Base-by-base conservation (phyloP, 2,329 filamentous ascomycete species). In the Lasiodiplodia gonubiensis region DNA sequence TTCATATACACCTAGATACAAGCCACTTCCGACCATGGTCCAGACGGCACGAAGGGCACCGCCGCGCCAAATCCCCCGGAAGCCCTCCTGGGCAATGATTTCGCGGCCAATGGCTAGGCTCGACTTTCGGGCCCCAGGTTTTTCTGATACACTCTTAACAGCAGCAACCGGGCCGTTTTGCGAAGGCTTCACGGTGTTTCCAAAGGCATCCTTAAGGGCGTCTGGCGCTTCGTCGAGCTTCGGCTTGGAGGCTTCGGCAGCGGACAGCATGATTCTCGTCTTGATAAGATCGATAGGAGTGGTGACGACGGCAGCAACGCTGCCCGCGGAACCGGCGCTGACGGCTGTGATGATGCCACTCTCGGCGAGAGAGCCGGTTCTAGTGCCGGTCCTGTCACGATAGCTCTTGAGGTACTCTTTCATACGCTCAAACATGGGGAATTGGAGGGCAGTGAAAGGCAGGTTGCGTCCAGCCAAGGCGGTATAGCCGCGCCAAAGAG, bases 221-320 rank as follows among this genome's bases (percentile, higher is more conserved):
- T 66, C 14, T 12, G 46, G 16, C 2, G 30, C 68, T 69, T 27
- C 66, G 16, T 55, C 49, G 25, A 71, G 70, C 61, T 70, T 73
- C 37, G 74, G 69, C 25, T 70, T 61, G 23, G 21, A 33, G 21
- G 33, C 66, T 1, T 77, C 75, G 0, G 66, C 75, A 12, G 79
- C 78, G 25, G 86, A 84, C 30, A 97, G 82, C 93, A 97, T 97
- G 79, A 97, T 91, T 60, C 92, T 82, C 70, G 93, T 97, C 82
- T 97, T 97, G 27, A 97, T 86, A 11, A 97, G 92, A 78, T 97
- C 94, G 66, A 93, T 88, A 0, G 94, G 94, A 61, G 93, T 97
- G 1, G 93, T 97, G n/a, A 95, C 77, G 11, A 92, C 86, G 0
- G 93, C 91, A 0, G 93, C 90, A 10, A 94, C 77, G 6, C 88